A percentile compares a stretch with the other conserved stretches of the same genome.
These are phyloP conservation scores for Globisporangium spiculum DNA, from an alignment of 352 stramenopile species.

Conservation along the genomic window DNA sequence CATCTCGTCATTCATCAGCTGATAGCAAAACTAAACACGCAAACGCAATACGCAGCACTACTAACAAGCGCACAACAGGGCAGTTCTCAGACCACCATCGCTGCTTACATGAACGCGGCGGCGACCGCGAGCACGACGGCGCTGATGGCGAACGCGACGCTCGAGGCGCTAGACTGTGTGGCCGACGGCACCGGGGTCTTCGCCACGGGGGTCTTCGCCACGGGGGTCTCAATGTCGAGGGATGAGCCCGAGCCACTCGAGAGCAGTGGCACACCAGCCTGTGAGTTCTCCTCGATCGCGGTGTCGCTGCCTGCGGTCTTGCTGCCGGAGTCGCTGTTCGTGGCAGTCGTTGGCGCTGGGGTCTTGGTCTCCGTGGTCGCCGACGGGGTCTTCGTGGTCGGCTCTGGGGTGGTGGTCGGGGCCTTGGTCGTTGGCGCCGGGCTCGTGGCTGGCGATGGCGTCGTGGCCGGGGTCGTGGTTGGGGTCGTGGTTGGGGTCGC, in stretches of 20 bases:
- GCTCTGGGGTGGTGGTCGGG: not conserved
- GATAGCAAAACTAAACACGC: no score
- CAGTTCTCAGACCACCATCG: not conserved
- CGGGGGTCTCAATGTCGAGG: not conserved
- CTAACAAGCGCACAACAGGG: not conserved
- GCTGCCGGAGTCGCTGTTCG: not conserved
- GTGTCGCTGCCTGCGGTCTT: not conserved
- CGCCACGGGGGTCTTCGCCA: no score
- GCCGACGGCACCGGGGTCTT: not conserved
- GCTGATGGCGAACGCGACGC: constrained; percentile 3
- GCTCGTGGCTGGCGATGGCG: not conserved
- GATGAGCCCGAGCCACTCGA: constrained; percentile 4
- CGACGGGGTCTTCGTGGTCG: constrained; percentile 8
- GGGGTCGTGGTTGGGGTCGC: not conserved
- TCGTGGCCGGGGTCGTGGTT: not conserved
- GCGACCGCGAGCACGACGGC: constrained; percentile 13
- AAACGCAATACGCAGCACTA: not conserved
- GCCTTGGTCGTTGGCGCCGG: not conserved
- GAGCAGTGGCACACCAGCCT: not conserved
- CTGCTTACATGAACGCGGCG: constrained; percentile 16
- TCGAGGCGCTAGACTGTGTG: constrained; percentile 5
- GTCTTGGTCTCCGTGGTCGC: not conserved
- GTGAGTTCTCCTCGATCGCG: not conserved
- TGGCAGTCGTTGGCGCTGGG: not conserved
- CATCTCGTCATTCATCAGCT: no score